A percentile compares a stretch with the other conserved stretches of the same genome.
phyloP scores from a whole-genome alignment of 2,329 filamentous ascomycete genomes.

The Fusarium avenaceum region DNA sequence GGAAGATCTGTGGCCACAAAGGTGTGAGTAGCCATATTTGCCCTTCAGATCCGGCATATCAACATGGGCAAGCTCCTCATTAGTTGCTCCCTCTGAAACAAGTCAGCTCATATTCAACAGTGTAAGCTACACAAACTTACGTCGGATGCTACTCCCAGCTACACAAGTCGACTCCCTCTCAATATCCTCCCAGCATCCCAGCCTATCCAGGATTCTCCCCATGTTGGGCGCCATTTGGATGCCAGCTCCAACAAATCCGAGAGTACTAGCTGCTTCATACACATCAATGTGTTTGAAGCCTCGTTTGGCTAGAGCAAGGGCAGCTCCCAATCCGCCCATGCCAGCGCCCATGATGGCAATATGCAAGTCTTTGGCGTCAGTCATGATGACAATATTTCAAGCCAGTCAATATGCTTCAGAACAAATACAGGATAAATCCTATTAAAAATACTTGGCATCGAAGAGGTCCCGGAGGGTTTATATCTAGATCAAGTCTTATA shows the following conservation, averaged over 20 bases:
- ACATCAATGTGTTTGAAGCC: slow-evolving; percentile 48
- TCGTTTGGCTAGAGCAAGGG: slow-evolving; percentile 53
- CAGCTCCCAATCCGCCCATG: slow-evolving; percentile 58
- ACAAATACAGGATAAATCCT: too few species aligned
- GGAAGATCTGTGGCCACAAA: slow-evolving; percentile 81
- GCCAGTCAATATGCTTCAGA: too few species aligned
- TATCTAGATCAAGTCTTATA: background rate
- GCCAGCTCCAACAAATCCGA: slow-evolving; percentile 76
- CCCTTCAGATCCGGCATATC: slow-evolving; percentile 75
- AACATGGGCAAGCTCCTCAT: slow-evolving; percentile 79
- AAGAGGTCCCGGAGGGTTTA: background rate
- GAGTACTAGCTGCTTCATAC: slow-evolving; percentile 45
- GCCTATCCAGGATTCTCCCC: slow-evolving; percentile 77
- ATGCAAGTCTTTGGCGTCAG: slow-evolving; percentile 36
- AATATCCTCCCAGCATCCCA: slow-evolving; percentile 81
- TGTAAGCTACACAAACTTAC: slow-evolving; percentile 12
- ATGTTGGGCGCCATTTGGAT: slow-evolving; percentile 89
- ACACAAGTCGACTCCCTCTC: slow-evolving; percentile 46
- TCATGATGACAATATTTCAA: slow-evolving; percentile 22
- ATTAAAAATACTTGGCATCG: background rate
- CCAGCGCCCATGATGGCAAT: slow-evolving; percentile 51
- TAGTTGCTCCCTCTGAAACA: slow-evolving; percentile 72
- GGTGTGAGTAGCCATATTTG: slow-evolving; percentile 81
- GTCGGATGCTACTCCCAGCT: slow-evolving; percentile 50
- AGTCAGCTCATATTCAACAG: background rate